phyloP scores from a whole-genome alignment of 768 basidiomycete species.

The Exsudoporus frostii region DNA sequence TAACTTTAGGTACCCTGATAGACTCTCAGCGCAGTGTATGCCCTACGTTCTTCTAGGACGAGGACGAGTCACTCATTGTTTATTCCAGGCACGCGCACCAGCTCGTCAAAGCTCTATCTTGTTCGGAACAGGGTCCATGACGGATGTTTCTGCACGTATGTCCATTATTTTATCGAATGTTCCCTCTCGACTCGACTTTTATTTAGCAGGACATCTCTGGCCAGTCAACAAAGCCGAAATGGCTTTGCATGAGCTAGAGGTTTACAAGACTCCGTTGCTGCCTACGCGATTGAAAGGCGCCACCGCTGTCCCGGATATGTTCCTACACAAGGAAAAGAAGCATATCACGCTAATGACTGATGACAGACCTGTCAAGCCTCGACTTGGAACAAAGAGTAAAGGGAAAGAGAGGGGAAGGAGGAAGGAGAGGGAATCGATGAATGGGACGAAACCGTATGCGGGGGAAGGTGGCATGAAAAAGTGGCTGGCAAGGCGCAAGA shows the following conservation, averaged over 20 bases:
- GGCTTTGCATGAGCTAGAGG: slow-evolving; percentile 67
- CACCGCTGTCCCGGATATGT: slow-evolving; percentile 55
- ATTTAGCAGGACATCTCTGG: slow-evolving; percentile 25
- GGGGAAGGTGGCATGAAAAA: slow-evolving; percentile 80
- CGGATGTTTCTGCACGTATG: slow-evolving; percentile 34
- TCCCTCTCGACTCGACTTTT: slow-evolving; percentile 15
- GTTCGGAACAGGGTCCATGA: slow-evolving; percentile 39
- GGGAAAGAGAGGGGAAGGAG: slow-evolving; percentile 37
- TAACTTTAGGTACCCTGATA: slow-evolving; percentile 57
- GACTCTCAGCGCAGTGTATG: slow-evolving; percentile 57
- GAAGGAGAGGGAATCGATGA: slow-evolving; percentile 36
- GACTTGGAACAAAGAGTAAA: slow-evolving; percentile 42
- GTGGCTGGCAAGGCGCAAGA: slow-evolving; percentile 58
- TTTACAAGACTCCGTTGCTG: slow-evolving; percentile 75
- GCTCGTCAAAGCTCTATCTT: slow-evolving; percentile 52
- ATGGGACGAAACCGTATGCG: slow-evolving; percentile 72
- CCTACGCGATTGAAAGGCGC: slow-evolving; percentile 52
- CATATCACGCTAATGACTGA: slow-evolving; percentile 57
- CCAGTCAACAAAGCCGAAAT: slow-evolving; percentile 57
- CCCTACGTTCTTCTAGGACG: slow-evolving; percentile 9
- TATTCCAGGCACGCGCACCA: slow-evolving; percentile 45
- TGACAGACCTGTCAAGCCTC: slow-evolving; percentile 48
- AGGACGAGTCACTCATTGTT: slow-evolving; percentile 1
- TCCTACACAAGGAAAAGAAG: slow-evolving; percentile 49
- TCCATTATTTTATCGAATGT: slow-evolving; percentile 4